phyloP scores from a whole-genome alignment of 169 alveolate genomes.

The Babesia caballi region DNA sequence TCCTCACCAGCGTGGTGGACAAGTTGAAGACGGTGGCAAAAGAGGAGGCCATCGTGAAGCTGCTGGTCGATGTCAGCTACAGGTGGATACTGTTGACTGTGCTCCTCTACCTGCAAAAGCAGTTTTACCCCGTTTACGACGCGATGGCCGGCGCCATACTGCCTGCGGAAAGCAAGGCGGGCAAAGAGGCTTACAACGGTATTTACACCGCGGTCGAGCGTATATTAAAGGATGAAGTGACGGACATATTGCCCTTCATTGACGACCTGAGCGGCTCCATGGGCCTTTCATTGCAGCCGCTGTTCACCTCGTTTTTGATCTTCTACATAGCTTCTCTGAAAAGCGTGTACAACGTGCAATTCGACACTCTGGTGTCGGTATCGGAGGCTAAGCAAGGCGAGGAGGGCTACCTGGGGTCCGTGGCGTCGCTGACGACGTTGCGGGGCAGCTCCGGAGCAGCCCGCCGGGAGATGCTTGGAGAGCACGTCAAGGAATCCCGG shows the following conservation, averaged over 20 bases:
- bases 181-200: neutral
- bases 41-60: neutral
- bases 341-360: neutral
- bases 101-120: conserved; percentile 44
- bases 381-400: neutral
- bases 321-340: conserved; percentile 19
- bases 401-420: conserved; percentile 20
- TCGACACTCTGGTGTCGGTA: neutral
- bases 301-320: conserved; percentile 29
- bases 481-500: neutral
- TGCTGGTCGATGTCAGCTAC: conserved; percentile 9
- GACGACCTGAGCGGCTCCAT: conserved; percentile 30
- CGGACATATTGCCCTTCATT: conserved; percentile 2
- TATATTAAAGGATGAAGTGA: conserved; percentile 30
- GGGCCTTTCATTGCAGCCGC: conserved; percentile 8
- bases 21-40: neutral
- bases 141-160: conserved; percentile 1
- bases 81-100: conserved; percentile 30
- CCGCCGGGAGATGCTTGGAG: neutral
- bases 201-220: conserved; percentile 1
- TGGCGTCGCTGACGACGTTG: conserved; percentile 4
- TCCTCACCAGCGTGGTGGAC: conserved; percentile 24
- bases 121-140: conserved; percentile 37
- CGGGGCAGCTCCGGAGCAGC: neutral
- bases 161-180: neutral